Evolutionary conservation across 768 basidiomycete species (phyloP).

Genomic region (Coprinopsis sp.): DNA sequence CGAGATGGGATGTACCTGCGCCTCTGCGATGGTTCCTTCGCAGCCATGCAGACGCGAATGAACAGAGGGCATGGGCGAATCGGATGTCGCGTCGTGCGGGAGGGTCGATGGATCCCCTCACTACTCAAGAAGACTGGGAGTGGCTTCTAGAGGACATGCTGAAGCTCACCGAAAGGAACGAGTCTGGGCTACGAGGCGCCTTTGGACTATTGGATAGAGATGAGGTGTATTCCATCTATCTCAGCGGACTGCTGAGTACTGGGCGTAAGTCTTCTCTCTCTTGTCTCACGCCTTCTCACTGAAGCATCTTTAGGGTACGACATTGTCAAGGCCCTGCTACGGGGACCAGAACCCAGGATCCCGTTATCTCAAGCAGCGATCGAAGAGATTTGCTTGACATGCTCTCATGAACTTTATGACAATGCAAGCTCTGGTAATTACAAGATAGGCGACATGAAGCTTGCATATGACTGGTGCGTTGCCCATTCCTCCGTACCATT

Average conservation of each 20-base stretch:
- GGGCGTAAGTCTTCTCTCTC: constrained; percentile 63
- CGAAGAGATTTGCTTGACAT: constrained; percentile 77
- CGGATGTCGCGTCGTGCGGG: constrained; percentile 75
- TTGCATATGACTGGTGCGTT: constrained; percentile 91
- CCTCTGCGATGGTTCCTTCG: constrained; percentile 89
- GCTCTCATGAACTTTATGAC: constrained; percentile 90
- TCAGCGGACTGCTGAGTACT: constrained; percentile 79
- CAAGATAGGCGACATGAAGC: constrained; percentile 91
- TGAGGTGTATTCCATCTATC: constrained; percentile 79
- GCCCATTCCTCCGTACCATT: constrained; percentile 9
- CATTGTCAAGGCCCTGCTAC: constrained; percentile 60
- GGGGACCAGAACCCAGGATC: constrained; percentile 40
- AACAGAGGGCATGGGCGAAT: constrained; percentile 84
- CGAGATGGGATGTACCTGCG: constrained; percentile 81
- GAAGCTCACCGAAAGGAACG: constrained; percentile 64
- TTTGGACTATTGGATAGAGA: constrained; percentile 70
- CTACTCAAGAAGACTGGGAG: constrained; percentile 75
- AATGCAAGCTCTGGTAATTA: constrained; percentile 91
- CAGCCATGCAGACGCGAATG: constrained; percentile 54
- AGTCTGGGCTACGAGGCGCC: constrained; percentile 63
- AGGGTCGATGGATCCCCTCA: constrained; percentile 46
- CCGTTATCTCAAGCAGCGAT: constrained; percentile 45
- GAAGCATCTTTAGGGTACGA: constrained; percentile 47
- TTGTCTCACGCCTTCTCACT: constrained; percentile 9
- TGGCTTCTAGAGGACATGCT: constrained; percentile 88